Conservation (phyloP, 176 grass and related monocot species). For the Cenchrus americanus region DNA sequence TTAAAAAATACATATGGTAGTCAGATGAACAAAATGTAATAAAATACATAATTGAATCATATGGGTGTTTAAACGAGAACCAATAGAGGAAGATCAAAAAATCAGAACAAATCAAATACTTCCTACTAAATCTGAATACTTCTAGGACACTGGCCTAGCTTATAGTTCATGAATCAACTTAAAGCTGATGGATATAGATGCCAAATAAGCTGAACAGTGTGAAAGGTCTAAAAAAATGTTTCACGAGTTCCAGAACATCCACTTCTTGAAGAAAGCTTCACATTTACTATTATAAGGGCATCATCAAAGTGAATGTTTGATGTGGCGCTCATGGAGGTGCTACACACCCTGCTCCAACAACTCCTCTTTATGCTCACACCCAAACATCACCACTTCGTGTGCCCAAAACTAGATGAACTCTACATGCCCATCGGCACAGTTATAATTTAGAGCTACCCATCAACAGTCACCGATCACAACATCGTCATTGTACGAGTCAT, state of each 20-base stretch:
- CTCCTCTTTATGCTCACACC: neutral
- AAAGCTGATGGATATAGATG: neutral
- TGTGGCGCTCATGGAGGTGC: neutral
- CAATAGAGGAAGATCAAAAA: neutral
- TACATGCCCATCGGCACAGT: neutral
- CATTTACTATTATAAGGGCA: constrained; percentile 1
- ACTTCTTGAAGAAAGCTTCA: constrained; percentile 11
- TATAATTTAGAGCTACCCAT: constrained; percentile 8
- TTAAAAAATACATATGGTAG: neutral
- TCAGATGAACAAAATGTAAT: neutral
- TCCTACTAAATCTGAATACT: neutral
- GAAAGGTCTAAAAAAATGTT: neutral
- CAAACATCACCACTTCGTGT: neutral
- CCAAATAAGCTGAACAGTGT: neutral
- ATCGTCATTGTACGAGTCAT: neutral
- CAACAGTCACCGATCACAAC: neutral
- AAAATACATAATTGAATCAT: neutral
- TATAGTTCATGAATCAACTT: neutral
- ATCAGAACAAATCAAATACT: neutral
- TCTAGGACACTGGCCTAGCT: neutral
- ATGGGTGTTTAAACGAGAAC: neutral
- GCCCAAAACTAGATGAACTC: neutral
- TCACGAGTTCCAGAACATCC: neutral
- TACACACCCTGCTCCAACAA: constrained; percentile 18
- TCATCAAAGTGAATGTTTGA: neutral